Conservation (phyloP, 768 basidiomycete species). For the Serpula lacrymans region DNA sequence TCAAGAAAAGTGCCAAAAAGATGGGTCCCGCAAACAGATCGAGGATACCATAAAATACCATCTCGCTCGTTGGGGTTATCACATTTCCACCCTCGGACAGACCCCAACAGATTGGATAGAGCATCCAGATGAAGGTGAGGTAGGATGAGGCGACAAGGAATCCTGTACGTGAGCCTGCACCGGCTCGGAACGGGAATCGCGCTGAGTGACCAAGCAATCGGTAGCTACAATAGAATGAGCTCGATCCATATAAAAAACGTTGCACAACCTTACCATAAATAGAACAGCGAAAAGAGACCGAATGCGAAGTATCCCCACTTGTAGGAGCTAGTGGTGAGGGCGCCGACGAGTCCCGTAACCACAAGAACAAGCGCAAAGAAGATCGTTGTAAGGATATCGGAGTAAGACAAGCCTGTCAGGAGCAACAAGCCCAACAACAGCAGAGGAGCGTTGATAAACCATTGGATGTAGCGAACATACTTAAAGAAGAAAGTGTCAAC, state of each 20-base stretch:
- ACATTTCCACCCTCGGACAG: constrained; percentile 49
- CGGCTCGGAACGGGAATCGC: constrained; percentile 22
- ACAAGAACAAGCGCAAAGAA: constrained; percentile 45
- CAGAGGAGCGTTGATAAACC: constrained; percentile 54
- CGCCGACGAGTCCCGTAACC: constrained; percentile 45
- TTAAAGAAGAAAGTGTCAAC: constrained; percentile 13
- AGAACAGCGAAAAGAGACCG: constrained; percentile 44
- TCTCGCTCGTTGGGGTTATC: constrained; percentile 49
- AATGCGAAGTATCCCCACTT: constrained; percentile 53
- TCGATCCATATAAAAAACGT: constrained; percentile 9
- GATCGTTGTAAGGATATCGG: constrained; percentile 38
- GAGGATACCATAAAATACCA: constrained; percentile 53
- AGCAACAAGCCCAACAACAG: constrained; percentile 45
- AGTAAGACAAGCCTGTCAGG: constrained; percentile 44
- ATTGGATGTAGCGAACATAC: constrained; percentile 54
- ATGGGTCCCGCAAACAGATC: constrained; percentile 36
- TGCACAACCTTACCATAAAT: constrained; percentile 41
- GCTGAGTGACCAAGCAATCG: constrained; percentile 25
- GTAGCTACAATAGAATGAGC: constrained; percentile 19
- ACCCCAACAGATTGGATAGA: constrained; percentile 61
- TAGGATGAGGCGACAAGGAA: constrained; percentile 36
- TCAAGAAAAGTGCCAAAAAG: constrained; percentile 33
- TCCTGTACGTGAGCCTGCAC: constrained; percentile 17
- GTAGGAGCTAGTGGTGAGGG: constrained; percentile 46
- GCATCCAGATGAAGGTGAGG: constrained; percentile 51